Evolutionary conservation across 768 basidiomycete genomes (phyloP), one percentile per base, ranked within the genome.

Genomic region (Leccinum imitatum): DNA sequence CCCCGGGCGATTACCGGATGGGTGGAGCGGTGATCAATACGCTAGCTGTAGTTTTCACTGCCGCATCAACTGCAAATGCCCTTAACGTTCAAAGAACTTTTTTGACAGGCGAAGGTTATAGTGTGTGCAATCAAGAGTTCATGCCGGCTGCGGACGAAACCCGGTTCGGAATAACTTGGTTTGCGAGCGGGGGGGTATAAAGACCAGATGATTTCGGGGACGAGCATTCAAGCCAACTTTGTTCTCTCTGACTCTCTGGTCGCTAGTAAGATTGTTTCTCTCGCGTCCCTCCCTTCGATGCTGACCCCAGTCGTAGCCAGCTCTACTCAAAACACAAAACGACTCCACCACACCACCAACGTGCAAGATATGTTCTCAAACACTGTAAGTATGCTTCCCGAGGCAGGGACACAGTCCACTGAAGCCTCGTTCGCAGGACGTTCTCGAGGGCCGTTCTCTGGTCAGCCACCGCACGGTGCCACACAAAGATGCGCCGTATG

Each of bases 391-490:
- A n/a, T 37, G 2, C 44, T 9, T 25, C 39, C 41, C 9, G 9
- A 4, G 17, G 19, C 33, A 13, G 6, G 9, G 7, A 17, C 19
- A 5, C 15, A 1, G 15, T 53, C 19, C 21, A 13, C 59, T 68
- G 15, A 70, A 70, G 14, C 4, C 11, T 56, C 17, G 4, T n/a
- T 25, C 37, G 13, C 44, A 68, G 67, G 17, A 56, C 33, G 11
- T 35, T 46, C 14, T 11, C 7, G 37, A 41, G 17, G 47, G 17
- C 1, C 3, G 10, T 13, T 17, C 2, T 10, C 50, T 27, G 9
- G 31, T 11, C 11, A 9, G 21, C 21, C 6, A 23, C 44, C 27
- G 6, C 30, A 6, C 10, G 17, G 25, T 31, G 31, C 23, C 23
- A 25, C 33, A 44, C 4, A 44, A 21, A 23, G 30, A 53, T 14